Evolutionary conservation across 768 basidiomycete species (phyloP), one percentile per base, ranked within the genome.

Genomic region (Lentinula aciculospora): DNA sequence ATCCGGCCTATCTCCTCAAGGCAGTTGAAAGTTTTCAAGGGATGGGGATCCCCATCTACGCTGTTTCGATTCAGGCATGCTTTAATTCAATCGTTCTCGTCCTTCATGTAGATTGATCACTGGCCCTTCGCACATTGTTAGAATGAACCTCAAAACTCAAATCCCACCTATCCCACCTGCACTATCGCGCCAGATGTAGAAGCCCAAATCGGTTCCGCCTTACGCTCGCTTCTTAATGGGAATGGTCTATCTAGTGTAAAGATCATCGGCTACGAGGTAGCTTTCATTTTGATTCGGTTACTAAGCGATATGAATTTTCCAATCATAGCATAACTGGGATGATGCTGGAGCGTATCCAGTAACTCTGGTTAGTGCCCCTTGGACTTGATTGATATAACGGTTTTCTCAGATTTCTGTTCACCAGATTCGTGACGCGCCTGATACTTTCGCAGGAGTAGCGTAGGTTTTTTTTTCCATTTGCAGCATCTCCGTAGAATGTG

Each of bases 1-100:
- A 78, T 68, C 78, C 80, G 9, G 74, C 71, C 51, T 82, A 83
- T 64, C 71, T 83, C 19, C 62, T 81, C 23, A 80, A 81, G 64
- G 68, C 71, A 25, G 63, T 83, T 13, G 78, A 81, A 64, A 79
- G 76, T 19, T 80, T 80, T 62, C 62, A 69, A 53, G 69, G 36
- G 60, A 64, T 79, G 56, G 78, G 78, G 0, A 73, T 80, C 27
- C 60, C 66, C 2, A 59, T 67, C 7, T 82, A 76, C 53, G 78
- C 78, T 6, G 72, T 83, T 46, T 61, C 68, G n/a, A 73, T 81
- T 40, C 53, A 59, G 50, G 50, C 49, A 34, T 27, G 31, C n/a
- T 8, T 25, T 21, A 36, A 31, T 9, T 21, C 27, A 7, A 34
- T 34, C 32, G 32, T 34, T 34, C 4, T 9, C 32, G 32, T 34